Evolutionary conservation across 2,329 filamentous ascomycete species (phyloP), one percentile per base, ranked within the genome.

Genomic region (Pyrenophora teres): DNA sequence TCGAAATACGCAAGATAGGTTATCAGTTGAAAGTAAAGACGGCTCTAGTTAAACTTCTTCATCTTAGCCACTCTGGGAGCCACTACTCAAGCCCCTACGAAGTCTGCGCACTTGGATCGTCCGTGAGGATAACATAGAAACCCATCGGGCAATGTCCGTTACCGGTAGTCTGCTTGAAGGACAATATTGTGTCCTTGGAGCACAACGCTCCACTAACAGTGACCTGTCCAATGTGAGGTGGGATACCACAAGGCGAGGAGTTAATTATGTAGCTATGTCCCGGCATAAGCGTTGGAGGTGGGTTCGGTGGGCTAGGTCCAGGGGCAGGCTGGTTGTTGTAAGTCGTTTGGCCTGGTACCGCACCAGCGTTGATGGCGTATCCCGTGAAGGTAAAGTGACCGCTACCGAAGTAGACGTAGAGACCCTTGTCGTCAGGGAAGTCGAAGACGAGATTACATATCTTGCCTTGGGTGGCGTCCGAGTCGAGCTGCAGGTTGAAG

Each of bases 401-500:
- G 16, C 37, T 48, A 15, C 66, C 66, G 0, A 27, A 1, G 10
- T 37, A 13, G 7, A 10, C 10, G n/a, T 18, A 37, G 10, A 44
- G 9, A 13, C 32, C 32, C 9, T 6, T 15, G 32, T n/a, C 15
- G 19, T 10, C 15, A 18, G 66, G 60, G 43, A 70, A 63, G 36
- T 69, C 60, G 55, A 71, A 71, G 40, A 65, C 61, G 27, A 69
- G 63, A 45, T 59, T 64, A 57, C 68, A 71, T 25, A 63, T 58
- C 38, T 70, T 70, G 55, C 57, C 60, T 19, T 64, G 60, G 8
- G 54, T 57, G 36, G 44, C 49, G 23, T 54, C 48, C 27, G 48
- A 54, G 40, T 64, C 57, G 19, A 70, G 37, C 4, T 60, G 56
- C 42, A 68, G 54, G 55, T 68, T 67, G 62, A 69, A 69, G 54